A percentile compares a stretch with the other conserved stretches of the same genome.
Conservation (phyloP, 2,329 filamentous ascomycete species). For the Juglanconis juglandina region DNA sequence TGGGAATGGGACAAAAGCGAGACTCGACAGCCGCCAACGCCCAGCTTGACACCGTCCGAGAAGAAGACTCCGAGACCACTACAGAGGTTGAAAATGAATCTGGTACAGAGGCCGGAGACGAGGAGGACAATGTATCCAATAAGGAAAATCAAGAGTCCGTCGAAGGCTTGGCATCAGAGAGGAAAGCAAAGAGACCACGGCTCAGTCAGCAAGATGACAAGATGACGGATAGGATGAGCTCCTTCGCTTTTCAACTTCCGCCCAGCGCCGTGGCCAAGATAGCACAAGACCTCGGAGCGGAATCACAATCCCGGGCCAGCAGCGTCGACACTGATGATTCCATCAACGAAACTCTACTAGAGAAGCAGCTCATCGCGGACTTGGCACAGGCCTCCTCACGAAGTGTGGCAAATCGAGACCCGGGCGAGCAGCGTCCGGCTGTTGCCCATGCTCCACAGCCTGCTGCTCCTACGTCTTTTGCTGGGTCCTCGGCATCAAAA, state of each 20-base stretch:
- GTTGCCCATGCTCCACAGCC: not conserved
- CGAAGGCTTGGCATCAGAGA: not conserved
- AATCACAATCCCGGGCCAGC: constrained; percentile 7
- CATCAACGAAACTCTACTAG: constrained; percentile 7
- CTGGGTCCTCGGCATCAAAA: not conserved
- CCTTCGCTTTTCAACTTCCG: not conserved
- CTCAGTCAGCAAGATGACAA: not conserved
- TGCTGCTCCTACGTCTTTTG: not conserved
- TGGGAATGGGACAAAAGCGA: constrained; percentile 24
- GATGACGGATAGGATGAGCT: not conserved
- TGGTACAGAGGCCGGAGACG: not conserved
- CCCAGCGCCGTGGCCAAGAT: not conserved
- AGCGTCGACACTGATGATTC: constrained; percentile 11
- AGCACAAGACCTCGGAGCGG: constrained; percentile 1
- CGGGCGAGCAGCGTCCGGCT: not conserved
- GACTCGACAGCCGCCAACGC: constrained; percentile 14
- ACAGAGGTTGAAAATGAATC: constrained; percentile 3
- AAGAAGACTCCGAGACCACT: constrained; percentile 1
- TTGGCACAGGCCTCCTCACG: constrained; percentile 6
- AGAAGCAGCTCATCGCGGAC: constrained; percentile 12
- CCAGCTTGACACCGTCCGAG: not conserved
- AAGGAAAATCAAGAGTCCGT: constrained; percentile 3
- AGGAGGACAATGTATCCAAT: not conserved
- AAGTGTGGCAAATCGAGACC: not conserved
- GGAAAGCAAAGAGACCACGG: constrained; percentile 8